Evolutionary conservation across 2,329 filamentous ascomycete genomes (phyloP).

Genomic region (Daldinia sp.): DNA sequence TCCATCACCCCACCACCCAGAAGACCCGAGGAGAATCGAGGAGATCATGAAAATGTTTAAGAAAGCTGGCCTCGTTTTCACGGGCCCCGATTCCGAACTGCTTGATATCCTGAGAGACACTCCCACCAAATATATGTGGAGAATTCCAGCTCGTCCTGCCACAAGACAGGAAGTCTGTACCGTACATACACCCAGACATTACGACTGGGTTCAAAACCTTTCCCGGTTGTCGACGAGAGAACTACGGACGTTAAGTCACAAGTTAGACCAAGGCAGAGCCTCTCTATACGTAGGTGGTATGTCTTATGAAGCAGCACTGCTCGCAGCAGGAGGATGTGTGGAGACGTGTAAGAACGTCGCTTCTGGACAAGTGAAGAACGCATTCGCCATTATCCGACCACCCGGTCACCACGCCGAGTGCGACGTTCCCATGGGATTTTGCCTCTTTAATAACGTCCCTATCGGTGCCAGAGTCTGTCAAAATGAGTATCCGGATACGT

Average conservation of each 20-base stretch:
- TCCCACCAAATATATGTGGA: constrained; percentile 72
- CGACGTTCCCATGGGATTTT: constrained; percentile 89
- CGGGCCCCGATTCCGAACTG: constrained; percentile 64
- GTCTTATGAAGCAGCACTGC: constrained; percentile 79
- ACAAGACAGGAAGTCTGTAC: constrained; percentile 80
- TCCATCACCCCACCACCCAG: constrained; percentile 83
- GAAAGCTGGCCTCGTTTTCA: constrained; percentile 78
- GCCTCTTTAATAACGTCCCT: constrained; percentile 97
- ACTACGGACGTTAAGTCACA: constrained; percentile 71
- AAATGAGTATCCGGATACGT: constrained; percentile 77
- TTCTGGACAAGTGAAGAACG: constrained; percentile 84
- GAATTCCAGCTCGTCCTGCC: constrained; percentile 81
- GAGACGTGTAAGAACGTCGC: constrained; percentile 95
- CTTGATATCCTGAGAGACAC: constrained; percentile 59
- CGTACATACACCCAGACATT: constrained; percentile 81
- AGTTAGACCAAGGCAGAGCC: constrained; percentile 70
- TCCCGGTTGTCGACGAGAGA: constrained; percentile 65
- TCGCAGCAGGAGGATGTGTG: constrained; percentile 92
- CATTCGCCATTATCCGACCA: constrained; percentile 92
- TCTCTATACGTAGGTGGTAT: constrained; percentile 85
- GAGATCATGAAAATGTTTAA: constrained; percentile 92
- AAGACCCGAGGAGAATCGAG: constrained; percentile 91
- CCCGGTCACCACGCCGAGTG: constrained; percentile 95
- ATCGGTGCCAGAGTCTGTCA: constrained; percentile 92
- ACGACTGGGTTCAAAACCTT: constrained; percentile 74